A percentile compares a stretch with the other conserved stretches of the same genome.
Conservation (phyloP, 1,284 basidiomycete species). For the Athelia sp. region DNA sequence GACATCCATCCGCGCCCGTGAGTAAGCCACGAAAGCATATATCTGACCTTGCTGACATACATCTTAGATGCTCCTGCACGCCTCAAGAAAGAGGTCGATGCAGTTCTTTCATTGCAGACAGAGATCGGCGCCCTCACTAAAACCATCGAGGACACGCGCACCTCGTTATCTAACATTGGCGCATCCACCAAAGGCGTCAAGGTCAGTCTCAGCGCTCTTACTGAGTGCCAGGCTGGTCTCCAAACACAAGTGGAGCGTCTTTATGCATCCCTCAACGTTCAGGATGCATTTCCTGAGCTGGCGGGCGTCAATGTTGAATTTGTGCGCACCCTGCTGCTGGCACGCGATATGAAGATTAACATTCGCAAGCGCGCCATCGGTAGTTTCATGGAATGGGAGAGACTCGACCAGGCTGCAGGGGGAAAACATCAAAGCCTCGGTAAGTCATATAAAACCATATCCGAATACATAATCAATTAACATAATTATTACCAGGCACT, state of each 20-base stretch:
- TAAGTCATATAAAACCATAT: constrained; percentile 9
- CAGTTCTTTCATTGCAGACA: constrained; percentile 9
- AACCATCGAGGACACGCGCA: constrained; percentile 3
- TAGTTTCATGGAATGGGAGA: constrained; percentile 34
- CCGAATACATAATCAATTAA: neutral
- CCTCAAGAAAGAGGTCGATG: constrained; percentile 12
- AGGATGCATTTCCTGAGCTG: constrained; percentile 10
- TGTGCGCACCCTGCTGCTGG: constrained; percentile 24
- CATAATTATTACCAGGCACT: constrained; percentile 21
- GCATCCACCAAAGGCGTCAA: constrained; percentile 8
- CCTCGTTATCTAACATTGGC: neutral
- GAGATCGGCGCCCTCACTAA: constrained; percentile 8
- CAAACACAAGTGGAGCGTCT: constrained; percentile 11
- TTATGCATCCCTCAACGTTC: constrained; percentile 14
- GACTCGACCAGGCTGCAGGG: constrained; percentile 26
- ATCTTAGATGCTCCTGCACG: constrained; percentile 11
- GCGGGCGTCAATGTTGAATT: constrained; percentile 22
- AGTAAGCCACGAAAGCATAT: constrained; percentile 5
- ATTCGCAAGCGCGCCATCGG: constrained; percentile 28
- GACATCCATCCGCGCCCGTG: constrained; percentile 11
- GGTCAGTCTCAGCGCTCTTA: constrained; percentile 13
- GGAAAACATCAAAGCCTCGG: constrained; percentile 26
- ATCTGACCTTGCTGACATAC: neutral
- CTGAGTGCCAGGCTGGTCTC: constrained; percentile 6
- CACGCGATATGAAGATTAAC: constrained; percentile 31